A percentile compares a stretch with the other conserved stretches of the same genome.
These are phyloP conservation scores for Paecilomyces formosus DNA, from an alignment of 2,329 filamentous ascomycete species.

Conservation along the genomic window DNA sequence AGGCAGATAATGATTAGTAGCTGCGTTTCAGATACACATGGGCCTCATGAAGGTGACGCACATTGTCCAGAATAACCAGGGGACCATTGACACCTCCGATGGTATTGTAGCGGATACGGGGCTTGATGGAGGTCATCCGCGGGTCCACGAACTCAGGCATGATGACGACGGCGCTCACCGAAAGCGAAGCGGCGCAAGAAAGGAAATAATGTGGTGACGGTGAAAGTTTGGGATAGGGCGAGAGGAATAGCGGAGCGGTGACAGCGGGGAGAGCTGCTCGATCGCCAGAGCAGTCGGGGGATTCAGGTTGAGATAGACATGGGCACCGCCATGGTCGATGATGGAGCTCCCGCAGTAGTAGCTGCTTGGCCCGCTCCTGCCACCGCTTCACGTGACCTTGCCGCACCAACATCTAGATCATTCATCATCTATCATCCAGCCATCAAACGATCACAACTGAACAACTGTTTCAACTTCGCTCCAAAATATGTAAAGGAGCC, in stretches of 20 bases:
- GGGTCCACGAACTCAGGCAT: conserved; percentile 38
- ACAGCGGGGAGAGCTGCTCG: conserved; percentile 2
- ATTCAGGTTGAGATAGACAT: background rate
- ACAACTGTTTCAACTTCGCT: too few species aligned
- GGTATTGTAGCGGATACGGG: conserved; percentile 89
- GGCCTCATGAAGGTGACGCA: conserved; percentile 38
- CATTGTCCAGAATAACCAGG: conserved; percentile 95
- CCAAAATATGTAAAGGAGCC: too few species aligned
- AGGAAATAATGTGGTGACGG: conserved; percentile 7
- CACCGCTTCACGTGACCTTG: background rate
- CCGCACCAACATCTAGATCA: background rate
- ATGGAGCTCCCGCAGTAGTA: background rate
- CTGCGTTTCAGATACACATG: conserved; percentile 1
- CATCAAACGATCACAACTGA: background rate
- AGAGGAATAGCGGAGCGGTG: conserved; percentile 2
- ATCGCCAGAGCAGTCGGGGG: background rate
- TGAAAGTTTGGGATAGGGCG: conserved; percentile 7
- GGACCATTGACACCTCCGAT: conserved; percentile 97
- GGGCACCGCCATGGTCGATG: background rate
- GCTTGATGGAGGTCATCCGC: conserved; percentile 51
- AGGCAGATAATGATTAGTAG: conserved; percentile 9
- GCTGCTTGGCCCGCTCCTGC: background rate
- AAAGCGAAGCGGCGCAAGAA: conserved; percentile 4
- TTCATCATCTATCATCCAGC: background rate
- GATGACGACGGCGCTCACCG: conserved; percentile 12